Evolutionary conservation across 345 rosid genomes (phyloP).

Genomic region (Ceriops tagal): DNA sequence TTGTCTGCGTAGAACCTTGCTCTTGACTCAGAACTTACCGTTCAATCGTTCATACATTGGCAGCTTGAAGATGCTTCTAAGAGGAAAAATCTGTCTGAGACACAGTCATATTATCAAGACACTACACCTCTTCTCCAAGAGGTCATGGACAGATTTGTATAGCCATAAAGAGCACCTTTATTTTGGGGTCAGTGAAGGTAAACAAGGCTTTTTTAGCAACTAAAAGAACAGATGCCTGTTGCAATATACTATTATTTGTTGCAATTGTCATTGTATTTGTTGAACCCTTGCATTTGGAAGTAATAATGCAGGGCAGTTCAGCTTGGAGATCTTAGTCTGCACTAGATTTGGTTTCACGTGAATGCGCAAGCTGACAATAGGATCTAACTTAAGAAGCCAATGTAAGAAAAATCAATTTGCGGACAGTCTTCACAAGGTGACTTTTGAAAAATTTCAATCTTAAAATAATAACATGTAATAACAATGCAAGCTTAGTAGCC

Average conservation of each 20-base stretch:
- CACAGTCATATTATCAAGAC: slow-evolving; percentile 53
- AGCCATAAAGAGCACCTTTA: neutral
- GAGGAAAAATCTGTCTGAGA: slow-evolving; percentile 46
- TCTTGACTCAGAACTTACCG: neutral
- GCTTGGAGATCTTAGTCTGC: neutral
- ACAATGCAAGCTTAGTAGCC: neutral
- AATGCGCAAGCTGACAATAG: neutral
- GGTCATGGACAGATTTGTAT: slow-evolving; percentile 1
- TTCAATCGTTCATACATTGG: slow-evolving; percentile 5
- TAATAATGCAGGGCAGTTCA: too few species aligned
- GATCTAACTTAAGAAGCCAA: too few species aligned
- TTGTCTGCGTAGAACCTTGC: too few species aligned
- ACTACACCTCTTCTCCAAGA: slow-evolving; percentile 47
- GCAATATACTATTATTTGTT: neutral
- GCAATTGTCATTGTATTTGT: too few species aligned
- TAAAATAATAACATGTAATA: neutral
- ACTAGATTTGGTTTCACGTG: neutral
- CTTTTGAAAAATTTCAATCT: neutral
- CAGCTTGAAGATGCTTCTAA: slow-evolving; percentile 78
- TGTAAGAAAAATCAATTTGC: too few species aligned
- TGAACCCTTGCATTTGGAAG: too few species aligned
- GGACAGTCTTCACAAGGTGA: too few species aligned
- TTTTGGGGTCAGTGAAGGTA: neutral
- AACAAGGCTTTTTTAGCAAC: neutral
- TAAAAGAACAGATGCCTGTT: neutral